Base-by-base conservation (phyloP, 306 rosid genomes). In the Acacia acuminata region DNA sequence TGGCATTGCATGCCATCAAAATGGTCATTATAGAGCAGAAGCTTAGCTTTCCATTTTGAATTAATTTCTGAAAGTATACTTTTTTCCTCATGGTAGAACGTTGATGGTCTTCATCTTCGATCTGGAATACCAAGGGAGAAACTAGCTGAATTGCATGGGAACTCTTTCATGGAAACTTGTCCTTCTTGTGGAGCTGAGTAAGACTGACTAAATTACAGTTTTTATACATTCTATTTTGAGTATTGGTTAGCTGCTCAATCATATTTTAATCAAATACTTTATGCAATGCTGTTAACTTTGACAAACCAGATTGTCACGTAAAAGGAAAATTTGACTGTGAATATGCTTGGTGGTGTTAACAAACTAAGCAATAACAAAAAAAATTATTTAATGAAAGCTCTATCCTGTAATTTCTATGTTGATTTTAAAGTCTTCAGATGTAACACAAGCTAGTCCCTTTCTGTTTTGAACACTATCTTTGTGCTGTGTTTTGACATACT, bases 21-120 rank as follows among this genome's bases (percentile, higher is more conserved):
- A 68, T 79, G 48, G 69, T 75, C 73, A 55, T 65, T 45, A 24
- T 71, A 45, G 51, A n/a, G 76, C 12, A 24, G 53, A 19, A 45
- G 76, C 30, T 8, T 8, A 22, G 40, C 36, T 71, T 71, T 45
- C 45, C 3, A 7, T 71, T 71, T 71, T 63, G 55, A 45, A 24
- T 71, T 71, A 3, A 45, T 45, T 71, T 71, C 58, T 71, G 6
- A 45, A 44, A 13, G 30, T 36, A 19, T 48, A 4, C 16, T 27
- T 63, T 55, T 43, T 84, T 47, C 83, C 73, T 85, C 67, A 77
- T 93, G 87, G 81, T 82, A 96, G 99, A 96, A 96, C 87, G 97
- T 96, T 81, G 99, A 96, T 74, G 99, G 99, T 72, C 99, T 96
- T 73, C 99, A 96, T 86, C 98, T 94, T 85, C 96, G 99, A 77